These are phyloP conservation scores for Sclerotinia nivalis DNA, from an alignment of 2,329 filamentous ascomycete species.

Conservation along the genomic window DNA sequence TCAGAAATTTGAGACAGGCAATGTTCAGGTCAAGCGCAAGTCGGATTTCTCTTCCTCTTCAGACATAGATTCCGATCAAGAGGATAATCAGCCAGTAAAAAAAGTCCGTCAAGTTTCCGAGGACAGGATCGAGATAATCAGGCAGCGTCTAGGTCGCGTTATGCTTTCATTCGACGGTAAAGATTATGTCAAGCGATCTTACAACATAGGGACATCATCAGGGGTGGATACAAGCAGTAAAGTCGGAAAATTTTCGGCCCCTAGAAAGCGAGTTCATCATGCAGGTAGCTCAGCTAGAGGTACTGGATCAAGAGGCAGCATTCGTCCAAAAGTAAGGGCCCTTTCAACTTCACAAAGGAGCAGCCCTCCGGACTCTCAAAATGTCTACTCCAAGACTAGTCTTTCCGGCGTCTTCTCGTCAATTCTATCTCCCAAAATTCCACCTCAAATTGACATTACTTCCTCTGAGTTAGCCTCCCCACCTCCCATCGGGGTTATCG, in stretches of 20 bases:
- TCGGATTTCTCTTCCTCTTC: slow-evolving; percentile 8
- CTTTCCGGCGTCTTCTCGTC: not conserved
- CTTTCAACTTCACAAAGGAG: not conserved
- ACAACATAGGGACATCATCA: not conserved
- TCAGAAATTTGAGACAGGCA: not conserved
- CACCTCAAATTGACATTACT: slow-evolving; percentile 25
- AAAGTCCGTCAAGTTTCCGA: not conserved
- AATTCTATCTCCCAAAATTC: slow-evolving; percentile 13
- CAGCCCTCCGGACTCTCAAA: not conserved
- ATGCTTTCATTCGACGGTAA: slow-evolving; percentile 1
- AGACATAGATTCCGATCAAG: not conserved
- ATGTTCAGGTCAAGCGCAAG: not conserved
- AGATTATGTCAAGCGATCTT: slow-evolving; percentile 19
- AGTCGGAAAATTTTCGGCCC: too few relatives aligned
- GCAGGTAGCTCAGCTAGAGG: not conserved
- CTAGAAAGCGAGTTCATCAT: not conserved
- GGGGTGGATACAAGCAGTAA: too few relatives aligned
- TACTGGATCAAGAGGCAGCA: not conserved
- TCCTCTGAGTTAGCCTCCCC: slow-evolving; percentile 28
- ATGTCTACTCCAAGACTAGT: not conserved
- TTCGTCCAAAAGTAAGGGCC: not conserved
- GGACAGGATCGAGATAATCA: not conserved
- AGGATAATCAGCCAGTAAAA: not conserved
- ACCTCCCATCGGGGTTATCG: slow-evolving; percentile 33
- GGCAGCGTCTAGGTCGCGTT: not conserved